phyloP scores from a whole-genome alignment of 306 rosid genomes.

The Pyrus pyrifolia region DNA sequence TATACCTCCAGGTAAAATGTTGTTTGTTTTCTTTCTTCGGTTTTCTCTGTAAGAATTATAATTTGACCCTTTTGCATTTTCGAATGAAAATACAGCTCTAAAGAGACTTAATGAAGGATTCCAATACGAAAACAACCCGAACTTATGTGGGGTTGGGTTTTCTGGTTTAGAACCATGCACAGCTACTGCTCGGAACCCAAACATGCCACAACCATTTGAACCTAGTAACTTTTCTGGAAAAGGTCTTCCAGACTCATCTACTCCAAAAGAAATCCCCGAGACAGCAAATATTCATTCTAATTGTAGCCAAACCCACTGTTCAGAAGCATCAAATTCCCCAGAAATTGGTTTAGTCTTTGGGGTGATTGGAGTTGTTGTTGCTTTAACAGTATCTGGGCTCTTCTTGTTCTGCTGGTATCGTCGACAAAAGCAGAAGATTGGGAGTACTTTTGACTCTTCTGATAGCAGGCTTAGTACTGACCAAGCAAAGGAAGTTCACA shows the following conservation, averaged over 20 bases:
- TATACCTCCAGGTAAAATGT: conserved; percentile 55
- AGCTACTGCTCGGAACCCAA: conserved; percentile 35
- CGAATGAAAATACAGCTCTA: conserved; percentile 38
- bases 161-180: conserved; percentile 44
- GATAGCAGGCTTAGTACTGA: conserved; percentile 33
- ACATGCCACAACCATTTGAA: conserved; percentile 64
- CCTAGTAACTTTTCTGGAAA: conserved; percentile 35
- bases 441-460: conserved; percentile 27
- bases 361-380: conserved; percentile 36
- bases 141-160: conserved; percentile 69
- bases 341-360: conserved; percentile 45
- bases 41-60: neutral
- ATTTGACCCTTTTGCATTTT: neutral
- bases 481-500: conserved; percentile 31
- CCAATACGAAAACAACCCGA: conserved; percentile 55
- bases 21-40: neutral
- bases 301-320: conserved; percentile 42
- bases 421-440: conserved; percentile 34
- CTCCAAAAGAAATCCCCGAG: conserved; percentile 47
- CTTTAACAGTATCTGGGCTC: conserved; percentile 26
- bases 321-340: conserved; percentile 38
- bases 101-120: conserved; percentile 51
- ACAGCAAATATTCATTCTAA: conserved; percentile 33
- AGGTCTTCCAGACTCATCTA: conserved; percentile 30
- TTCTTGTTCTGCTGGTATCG: conserved; percentile 26